A percentile compares a stretch with the other conserved stretches of the same genome.
Conservation (phyloP, 805 yeast species). For the Spencermartinsiella europaea region DNA sequence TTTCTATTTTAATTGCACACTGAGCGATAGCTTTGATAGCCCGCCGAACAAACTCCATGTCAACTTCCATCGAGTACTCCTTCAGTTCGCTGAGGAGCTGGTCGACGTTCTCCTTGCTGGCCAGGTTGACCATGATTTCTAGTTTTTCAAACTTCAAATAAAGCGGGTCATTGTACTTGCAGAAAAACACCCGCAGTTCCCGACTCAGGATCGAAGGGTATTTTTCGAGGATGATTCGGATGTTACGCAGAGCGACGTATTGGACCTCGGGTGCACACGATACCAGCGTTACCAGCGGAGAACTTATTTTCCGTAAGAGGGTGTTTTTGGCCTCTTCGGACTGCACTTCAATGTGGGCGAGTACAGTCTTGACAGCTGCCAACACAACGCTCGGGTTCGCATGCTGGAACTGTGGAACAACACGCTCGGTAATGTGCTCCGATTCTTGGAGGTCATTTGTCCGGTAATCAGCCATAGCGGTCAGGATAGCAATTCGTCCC, state of each 20-base stretch:
- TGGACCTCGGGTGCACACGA: slow-evolving; percentile 92
- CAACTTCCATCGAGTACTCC: slow-evolving; percentile 86
- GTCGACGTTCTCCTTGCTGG: slow-evolving; percentile 56
- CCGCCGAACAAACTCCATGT: slow-evolving; percentile 81
- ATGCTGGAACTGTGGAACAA: slow-evolving; percentile 92
- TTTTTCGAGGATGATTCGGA: slow-evolving; percentile 81
- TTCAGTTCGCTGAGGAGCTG: slow-evolving; percentile 70
- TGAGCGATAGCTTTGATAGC: slow-evolving; percentile 90
- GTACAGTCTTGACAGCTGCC: slow-evolving; percentile 72
- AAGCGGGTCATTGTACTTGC: slow-evolving; percentile 87
- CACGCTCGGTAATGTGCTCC: slow-evolving; percentile 79
- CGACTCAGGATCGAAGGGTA: slow-evolving; percentile 73
- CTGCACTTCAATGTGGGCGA: slow-evolving; percentile 49
- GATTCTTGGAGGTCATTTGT: slow-evolving; percentile 61
- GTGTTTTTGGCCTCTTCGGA: slow-evolving; percentile 36
- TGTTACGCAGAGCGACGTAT: slow-evolving; percentile 86
- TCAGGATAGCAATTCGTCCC: slow-evolving; percentile 90
- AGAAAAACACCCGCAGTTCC: slow-evolving; percentile 84
- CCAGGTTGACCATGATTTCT: slow-evolving; percentile 77
- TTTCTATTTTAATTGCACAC: slow-evolving; percentile 69
- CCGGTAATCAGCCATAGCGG: slow-evolving; percentile 77
- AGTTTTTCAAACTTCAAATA: slow-evolving; percentile 91
- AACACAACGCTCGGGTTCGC: slow-evolving; percentile 94
- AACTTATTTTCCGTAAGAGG: slow-evolving; percentile 64
- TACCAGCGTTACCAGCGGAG: slow-evolving; percentile 82